phyloP scores from a whole-genome alignment of 73 alveolate species.

The Paramecium tetraurelia region DNA sequence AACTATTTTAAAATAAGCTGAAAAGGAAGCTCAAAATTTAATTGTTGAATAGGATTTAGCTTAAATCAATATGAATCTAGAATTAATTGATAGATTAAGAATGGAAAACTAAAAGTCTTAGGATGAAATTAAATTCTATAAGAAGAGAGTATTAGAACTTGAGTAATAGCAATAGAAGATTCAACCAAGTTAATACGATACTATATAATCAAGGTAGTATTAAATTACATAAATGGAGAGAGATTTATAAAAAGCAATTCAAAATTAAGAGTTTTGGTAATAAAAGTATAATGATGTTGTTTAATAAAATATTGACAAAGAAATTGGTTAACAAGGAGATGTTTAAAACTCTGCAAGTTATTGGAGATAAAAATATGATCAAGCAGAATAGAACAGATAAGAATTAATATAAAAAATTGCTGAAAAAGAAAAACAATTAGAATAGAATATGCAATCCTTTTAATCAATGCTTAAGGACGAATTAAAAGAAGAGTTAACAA shows the following conservation, averaged over 20 bases:
- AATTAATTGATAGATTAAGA: neutral
- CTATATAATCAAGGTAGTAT: neutral
- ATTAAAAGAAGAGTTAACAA: slow-evolving; percentile 27
- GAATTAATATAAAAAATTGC: neutral
- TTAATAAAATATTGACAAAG: slow-evolving; percentile 27
- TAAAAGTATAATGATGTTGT: neutral
- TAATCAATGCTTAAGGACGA: slow-evolving; percentile 44
- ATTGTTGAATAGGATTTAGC: neutral
- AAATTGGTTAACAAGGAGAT: neutral
- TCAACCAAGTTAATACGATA: neutral
- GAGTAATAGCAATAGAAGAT: neutral
- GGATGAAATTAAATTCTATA: neutral
- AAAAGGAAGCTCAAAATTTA: neutral
- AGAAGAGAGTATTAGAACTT: neutral
- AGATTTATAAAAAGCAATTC: neutral
- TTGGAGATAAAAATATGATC: slow-evolving; percentile 39
- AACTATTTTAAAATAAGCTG: neutral
- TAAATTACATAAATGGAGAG: neutral
- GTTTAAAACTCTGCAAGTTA: neutral
- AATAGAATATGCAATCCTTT: slow-evolving; percentile 19
- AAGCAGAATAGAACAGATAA: neutral
- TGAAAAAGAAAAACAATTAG: slow-evolving; percentile 24
- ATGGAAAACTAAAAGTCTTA: neutral
- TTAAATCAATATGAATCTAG: neutral
- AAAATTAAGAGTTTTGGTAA: neutral